phyloP scores from a whole-genome alignment of 768 basidiomycete genomes.

The Boletus rubescentipes region DNA sequence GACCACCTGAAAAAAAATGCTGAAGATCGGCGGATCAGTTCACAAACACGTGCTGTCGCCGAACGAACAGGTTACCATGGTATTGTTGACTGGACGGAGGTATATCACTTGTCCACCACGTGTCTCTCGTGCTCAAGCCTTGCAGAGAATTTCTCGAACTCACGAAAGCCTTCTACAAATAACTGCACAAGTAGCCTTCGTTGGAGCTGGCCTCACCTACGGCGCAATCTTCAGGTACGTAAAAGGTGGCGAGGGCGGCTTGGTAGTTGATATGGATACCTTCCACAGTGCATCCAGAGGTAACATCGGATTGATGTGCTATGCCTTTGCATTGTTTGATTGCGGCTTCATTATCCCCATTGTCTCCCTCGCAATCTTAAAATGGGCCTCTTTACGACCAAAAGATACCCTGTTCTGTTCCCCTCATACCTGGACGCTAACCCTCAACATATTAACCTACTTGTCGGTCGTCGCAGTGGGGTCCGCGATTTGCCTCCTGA shows the following conservation, averaged over 20 bases:
- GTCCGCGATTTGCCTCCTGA: slow-evolving; percentile 6
- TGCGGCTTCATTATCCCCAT: slow-evolving; percentile 26
- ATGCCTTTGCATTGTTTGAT: slow-evolving; percentile 29
- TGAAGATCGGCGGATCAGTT: background rate
- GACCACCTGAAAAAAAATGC: background rate
- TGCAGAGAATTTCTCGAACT: slow-evolving; percentile 6
- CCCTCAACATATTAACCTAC: slow-evolving; percentile 6
- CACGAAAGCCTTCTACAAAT: background rate
- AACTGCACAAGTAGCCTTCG: slow-evolving; percentile 7
- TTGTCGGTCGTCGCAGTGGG: slow-evolving; percentile 1
- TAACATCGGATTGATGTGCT: slow-evolving; percentile 17
- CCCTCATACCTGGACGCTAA: slow-evolving; percentile 25
- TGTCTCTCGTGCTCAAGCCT: background rate
- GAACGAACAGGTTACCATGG: slow-evolving; percentile 14
- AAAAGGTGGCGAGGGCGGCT: background rate
- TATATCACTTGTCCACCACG: background rate
- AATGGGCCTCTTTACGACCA: slow-evolving; percentile 20
- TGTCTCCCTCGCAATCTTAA: slow-evolving; percentile 16
- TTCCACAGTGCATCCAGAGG: slow-evolving; percentile 16
- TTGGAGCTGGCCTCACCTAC: slow-evolving; percentile 15
- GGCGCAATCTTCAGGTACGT: slow-evolving; percentile 28
- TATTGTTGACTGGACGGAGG: slow-evolving; percentile 23
- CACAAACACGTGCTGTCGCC: slow-evolving; percentile 15
- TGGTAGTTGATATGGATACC: background rate
- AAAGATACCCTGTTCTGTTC: slow-evolving; percentile 17